Base-by-base conservation (phyloP, 2,329 filamentous ascomycete genomes). In the Magnaporthiopsis poae region DNA sequence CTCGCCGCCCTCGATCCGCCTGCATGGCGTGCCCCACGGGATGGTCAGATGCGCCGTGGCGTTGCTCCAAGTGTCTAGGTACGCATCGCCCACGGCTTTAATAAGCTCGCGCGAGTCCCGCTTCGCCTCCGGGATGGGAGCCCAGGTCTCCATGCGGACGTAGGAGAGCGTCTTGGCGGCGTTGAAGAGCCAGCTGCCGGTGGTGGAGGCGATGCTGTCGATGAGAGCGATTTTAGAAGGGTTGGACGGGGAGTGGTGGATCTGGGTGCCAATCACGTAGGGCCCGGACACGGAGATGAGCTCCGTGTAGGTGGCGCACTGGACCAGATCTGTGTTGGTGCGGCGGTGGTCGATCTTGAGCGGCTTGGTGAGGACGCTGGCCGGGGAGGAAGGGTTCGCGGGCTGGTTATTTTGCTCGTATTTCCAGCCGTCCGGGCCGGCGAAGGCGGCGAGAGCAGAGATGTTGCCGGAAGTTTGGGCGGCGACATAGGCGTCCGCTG, bases 221-320 rank as follows among this genome's bases (percentile, higher is more conserved):
- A 76, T 72, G 29, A 72, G 70, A 64, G 71, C 70, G 65, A 67
- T 66, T 39, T 65, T 67, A 8, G 46, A 36, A 12, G 36, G 36
- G 29, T 33, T 61, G 25, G 64, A 65, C 15, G 60, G 59, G 63
- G 65, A 62, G 68, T 69, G 67, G 39, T 65, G 68, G 12, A 71
- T 64, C 66, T 71, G 70, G 18, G 67, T 68, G 1, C 69, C 70
- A 7, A 71, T 65, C 31, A 71, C 70, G 59, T 69, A 69, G 29
- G 75, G 76, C 5, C 68, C 72, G 8, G 73, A 71, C 31, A 71
- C 71, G 36, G 67, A 65, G 65, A 78, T 75, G 67, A 81, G 74
- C 70, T 80, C 77, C 27, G 80, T 79, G 68, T 77, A 77, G 35
- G 79, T 78, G n/a, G 77, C 74, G 69, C 77, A 78, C 31, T 68